Percentiles rank a stretch among this genome's conserved stretches.
Conservation (phyloP, 768 basidiomycete genomes). For the Leccinum obscurum region DNA sequence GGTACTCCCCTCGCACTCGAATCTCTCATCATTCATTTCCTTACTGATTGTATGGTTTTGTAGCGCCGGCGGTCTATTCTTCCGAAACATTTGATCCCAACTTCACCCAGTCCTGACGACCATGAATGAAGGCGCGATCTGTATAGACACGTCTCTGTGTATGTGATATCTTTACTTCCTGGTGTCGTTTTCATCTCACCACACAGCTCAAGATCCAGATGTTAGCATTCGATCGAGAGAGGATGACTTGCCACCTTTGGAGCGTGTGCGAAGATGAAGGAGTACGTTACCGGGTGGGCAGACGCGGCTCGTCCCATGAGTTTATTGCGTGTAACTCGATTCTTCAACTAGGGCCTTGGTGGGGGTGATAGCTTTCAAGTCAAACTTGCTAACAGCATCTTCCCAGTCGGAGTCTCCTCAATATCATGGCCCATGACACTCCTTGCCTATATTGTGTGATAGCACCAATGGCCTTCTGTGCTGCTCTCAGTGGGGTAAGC, state of each 20-base stretch:
- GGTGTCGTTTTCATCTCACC: constrained; percentile 12
- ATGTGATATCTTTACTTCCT: constrained; percentile 10
- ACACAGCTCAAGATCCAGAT: constrained; percentile 27
- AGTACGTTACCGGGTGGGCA: constrained; percentile 37
- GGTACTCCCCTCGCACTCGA: constrained; percentile 38
- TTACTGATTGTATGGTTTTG: not conserved
- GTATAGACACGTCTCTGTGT: constrained; percentile 24
- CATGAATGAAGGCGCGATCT: constrained; percentile 31
- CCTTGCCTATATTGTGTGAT: no score
- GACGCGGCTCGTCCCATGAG: constrained; percentile 24
- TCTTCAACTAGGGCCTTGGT: not conserved
- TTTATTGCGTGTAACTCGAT: not conserved
- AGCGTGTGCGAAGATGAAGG: constrained; percentile 59
- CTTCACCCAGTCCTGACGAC: constrained; percentile 17
- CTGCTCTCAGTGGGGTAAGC: no score
- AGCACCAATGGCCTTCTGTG: no score
- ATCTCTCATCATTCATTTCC: not conserved
- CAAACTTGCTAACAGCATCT: no score
- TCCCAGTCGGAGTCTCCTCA: no score
- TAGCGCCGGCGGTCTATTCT: constrained; percentile 77
- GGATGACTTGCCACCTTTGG: constrained; percentile 65
- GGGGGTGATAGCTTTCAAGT: no score
- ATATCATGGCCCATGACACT: no score
- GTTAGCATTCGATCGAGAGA: constrained; percentile 35
- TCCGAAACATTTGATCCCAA: constrained; percentile 54